Evolutionary conservation across 2,329 filamentous ascomycete genomes (phyloP), one percentile per base, ranked within the genome.

Genomic region (Sclerotinia trifoliorum): DNA sequence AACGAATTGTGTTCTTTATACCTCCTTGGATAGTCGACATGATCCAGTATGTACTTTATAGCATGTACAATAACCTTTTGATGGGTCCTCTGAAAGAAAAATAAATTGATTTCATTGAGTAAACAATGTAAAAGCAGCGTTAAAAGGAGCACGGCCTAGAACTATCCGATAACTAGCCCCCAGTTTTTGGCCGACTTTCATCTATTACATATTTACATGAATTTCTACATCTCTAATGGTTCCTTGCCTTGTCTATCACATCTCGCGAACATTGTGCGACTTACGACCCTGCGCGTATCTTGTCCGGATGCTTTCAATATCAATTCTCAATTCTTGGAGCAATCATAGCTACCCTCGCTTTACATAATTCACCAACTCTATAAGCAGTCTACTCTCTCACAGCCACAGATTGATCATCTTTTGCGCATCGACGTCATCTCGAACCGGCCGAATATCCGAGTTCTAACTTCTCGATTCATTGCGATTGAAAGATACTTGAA

Each of bases 351-450:
- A 48, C 35, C n/a, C 58, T 24, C 58, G 39, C 15, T 26, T 21
- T 51, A 39, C 13, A 39, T 49, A 39, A 51, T 49, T 39, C 5
- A 32, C 57, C 42, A 48, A 46, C 19, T 21, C 21, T 35, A 42
- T 15, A 39, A 21, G 49, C 29, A 24, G 29, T 39, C 44, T 49
- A 39, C 29, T 62, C 29, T 62, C 48, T 62, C 35, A 13, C 58
- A 35, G 21, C 44, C 49, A 48, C 29, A 48, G 15, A 51, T 42
- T 57, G 32, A 57, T 57, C 21, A 42, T 11, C 24, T 49, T 48
- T 62, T 29, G 13, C 21, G 24, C 29, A 39, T 52, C 60, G 46
- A 63, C 46, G 60, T 63, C 60, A 63, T 63, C 60, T 46, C 60
- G 29, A 51, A 19, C 48, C 32, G 51, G 2, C 29, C 60, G 60